A percentile compares a stretch with the other conserved stretches of the same genome.
Conservation (phyloP, 2,329 filamentous ascomycete genomes). For the Colletotrichum sp. region DNA sequence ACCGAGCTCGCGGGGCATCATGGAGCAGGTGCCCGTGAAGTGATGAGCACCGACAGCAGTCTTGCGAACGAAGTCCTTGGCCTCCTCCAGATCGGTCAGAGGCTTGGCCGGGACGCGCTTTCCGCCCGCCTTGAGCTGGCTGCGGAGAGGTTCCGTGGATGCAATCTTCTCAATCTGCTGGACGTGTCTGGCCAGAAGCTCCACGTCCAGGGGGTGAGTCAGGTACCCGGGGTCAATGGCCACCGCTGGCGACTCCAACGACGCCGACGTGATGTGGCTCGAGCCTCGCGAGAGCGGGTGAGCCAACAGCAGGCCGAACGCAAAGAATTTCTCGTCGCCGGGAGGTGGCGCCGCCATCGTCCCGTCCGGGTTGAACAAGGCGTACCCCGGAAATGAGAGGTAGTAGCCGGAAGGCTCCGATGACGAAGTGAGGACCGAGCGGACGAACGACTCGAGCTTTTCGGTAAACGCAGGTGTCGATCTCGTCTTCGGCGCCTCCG, state of each 20-base stretch:
- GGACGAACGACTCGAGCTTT: conserved; percentile 16
- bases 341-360: conserved; percentile 17
- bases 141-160: conserved; percentile 43
- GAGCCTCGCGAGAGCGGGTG: conserved; percentile 66
- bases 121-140: conserved; percentile 45
- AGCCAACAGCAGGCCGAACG: conserved; percentile 61
- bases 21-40: conserved; percentile 52
- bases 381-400: conserved; percentile 18
- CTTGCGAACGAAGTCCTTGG: conserved; percentile 38
- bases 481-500: not conserved
- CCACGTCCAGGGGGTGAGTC: conserved; percentile 60
- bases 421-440: conserved; percentile 10
- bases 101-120: conserved; percentile 18
- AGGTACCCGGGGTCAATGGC: conserved; percentile 59
- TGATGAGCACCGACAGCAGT: conserved; percentile 48
- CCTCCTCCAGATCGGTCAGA: conserved; percentile 36
- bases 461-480: conserved; percentile 9
- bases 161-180: conserved; percentile 43
- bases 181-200: conserved; percentile 51
- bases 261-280: conserved; percentile 58
- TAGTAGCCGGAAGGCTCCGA: conserved; percentile 23
- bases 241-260: conserved; percentile 29
- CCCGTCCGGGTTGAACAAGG: conserved; percentile 18
- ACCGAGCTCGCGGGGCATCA: conserved; percentile 56
- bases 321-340: conserved; percentile 49